phyloP scores from a whole-genome alignment of 108 stramenopile genomes.

The Hondaea fermentalgiana region DNA sequence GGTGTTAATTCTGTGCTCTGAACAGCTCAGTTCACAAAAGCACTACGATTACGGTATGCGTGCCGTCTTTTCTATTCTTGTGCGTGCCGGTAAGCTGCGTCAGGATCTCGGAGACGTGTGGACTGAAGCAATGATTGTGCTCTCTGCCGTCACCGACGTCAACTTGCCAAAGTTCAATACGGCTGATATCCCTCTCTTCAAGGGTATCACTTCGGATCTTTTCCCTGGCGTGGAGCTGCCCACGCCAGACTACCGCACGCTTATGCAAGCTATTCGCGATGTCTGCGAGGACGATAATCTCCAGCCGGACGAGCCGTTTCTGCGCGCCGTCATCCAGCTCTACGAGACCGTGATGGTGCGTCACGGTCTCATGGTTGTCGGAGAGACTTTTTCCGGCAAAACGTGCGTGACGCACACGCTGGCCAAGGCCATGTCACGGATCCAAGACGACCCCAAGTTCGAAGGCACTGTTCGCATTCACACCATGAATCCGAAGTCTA shows the following conservation, averaged over 20 bases:
- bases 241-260: conserved; percentile 47
- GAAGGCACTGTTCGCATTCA: conserved; percentile 33
- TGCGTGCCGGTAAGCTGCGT: conserved; percentile 56
- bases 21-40: conserved; percentile 60
- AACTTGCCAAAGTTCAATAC: conserved; percentile 61
- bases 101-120: conserved; percentile 55
- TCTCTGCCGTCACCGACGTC: conserved; percentile 55
- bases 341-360: conserved; percentile 61
- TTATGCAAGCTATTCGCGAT: conserved; percentile 34
- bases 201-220: conserved; percentile 57
- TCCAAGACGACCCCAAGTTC: conserved; percentile 30
- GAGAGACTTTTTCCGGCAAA: conserved; percentile 59
- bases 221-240: conserved; percentile 58
- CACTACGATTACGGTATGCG: conserved; percentile 70
- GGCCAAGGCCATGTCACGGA: conserved; percentile 49
- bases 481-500: conserved; percentile 58
- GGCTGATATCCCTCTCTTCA: conserved; percentile 56
- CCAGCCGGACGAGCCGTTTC: conserved; percentile 35
- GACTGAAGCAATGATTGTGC: conserved; percentile 54
- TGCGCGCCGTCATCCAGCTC: conserved; percentile 49
- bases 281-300: conserved; percentile 32
- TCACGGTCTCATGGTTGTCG: conserved; percentile 63
- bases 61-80: conserved; percentile 61
- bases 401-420: conserved; percentile 49
- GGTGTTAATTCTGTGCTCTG: conserved; percentile 54